These are phyloP conservation scores for Suillus cothurnatus DNA, from an alignment of 768 basidiomycete species.

Conservation along the genomic window DNA sequence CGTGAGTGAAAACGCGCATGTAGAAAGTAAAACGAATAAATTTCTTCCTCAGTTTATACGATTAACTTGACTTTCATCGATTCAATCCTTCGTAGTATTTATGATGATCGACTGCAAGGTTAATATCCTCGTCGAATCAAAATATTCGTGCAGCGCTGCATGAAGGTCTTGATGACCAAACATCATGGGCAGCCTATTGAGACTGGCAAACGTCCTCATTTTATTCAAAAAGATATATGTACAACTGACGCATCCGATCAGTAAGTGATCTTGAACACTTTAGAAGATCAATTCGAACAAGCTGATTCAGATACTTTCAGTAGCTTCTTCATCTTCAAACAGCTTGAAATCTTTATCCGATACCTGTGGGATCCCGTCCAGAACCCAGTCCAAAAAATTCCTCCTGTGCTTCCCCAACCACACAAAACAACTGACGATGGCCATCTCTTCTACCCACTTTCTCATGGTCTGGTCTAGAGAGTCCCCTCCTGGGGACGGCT, in stretches of 20 bases:
- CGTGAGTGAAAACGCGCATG: neutral
- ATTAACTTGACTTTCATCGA: neutral
- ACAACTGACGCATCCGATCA: neutral
- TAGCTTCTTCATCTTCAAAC: slow-evolving; percentile 5
- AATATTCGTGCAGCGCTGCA: too few species aligned
- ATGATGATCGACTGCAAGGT: neutral
- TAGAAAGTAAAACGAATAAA: neutral
- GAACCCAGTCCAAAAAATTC: slow-evolving; percentile 3
- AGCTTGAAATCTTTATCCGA: neutral
- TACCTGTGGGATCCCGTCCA: neutral
- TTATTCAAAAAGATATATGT: neutral
- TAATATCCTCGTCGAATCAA: too few species aligned
- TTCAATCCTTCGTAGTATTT: too few species aligned
- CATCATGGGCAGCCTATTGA: too few species aligned
- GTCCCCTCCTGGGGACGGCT: slow-evolving; percentile 6
- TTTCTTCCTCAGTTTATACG: neutral
- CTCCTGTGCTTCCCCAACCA: slow-evolving; percentile 14
- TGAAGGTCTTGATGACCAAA: too few species aligned
- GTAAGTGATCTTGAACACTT: neutral
- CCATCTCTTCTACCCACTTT: slow-evolving; percentile 10
- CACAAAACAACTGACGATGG: slow-evolving; percentile 5
- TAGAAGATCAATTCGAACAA: neutral
- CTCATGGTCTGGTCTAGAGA: neutral
- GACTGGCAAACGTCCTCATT: too few species aligned
- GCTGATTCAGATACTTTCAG: neutral